Evolutionary conservation across 2,329 filamentous ascomycete genomes (phyloP).

Genomic region (Grosmannia clavigera): DNA sequence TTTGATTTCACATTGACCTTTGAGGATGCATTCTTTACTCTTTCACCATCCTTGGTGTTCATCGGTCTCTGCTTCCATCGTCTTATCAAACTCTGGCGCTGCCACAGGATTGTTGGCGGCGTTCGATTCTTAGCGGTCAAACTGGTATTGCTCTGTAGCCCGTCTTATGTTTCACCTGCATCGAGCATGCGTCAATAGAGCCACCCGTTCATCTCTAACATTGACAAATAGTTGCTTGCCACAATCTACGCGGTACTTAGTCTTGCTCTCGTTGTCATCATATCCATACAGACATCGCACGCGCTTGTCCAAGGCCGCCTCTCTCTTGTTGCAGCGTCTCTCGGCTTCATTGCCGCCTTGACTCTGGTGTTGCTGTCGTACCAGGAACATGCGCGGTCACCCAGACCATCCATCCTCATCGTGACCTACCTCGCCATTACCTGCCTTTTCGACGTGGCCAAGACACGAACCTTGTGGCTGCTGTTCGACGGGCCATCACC

Average conservation of each 20-base stretch:
- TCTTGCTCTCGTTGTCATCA: not conserved
- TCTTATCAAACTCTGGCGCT: not conserved
- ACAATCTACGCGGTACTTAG: not conserved
- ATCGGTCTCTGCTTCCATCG: not conserved
- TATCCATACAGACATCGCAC: not conserved
- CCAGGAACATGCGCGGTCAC: conserved; percentile 19
- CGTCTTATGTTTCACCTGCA: too few relatives aligned
- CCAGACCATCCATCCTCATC: conserved; percentile 30
- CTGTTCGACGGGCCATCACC: not conserved
- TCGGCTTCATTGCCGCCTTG: conserved; percentile 7
- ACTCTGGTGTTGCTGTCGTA: conserved; percentile 17
- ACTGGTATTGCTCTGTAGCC: too few relatives aligned
- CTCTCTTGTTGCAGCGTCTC: not conserved
- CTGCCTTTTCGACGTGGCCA: conserved; percentile 29
- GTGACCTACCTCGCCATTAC: conserved; percentile 28
- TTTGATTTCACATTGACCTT: not conserved
- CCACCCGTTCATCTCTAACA: too few relatives aligned
- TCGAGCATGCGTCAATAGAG: too few relatives aligned
- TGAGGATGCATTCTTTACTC: not conserved
- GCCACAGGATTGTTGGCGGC: not conserved
- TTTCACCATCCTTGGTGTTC: not conserved
- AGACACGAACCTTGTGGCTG: conserved; percentile 31
- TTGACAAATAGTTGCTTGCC: too few relatives aligned
- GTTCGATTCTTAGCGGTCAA: too few relatives aligned
- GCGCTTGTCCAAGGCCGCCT: not conserved